Evolutionary conservation across 805 yeast species (phyloP).

Genomic region (Candida succiphila): DNA sequence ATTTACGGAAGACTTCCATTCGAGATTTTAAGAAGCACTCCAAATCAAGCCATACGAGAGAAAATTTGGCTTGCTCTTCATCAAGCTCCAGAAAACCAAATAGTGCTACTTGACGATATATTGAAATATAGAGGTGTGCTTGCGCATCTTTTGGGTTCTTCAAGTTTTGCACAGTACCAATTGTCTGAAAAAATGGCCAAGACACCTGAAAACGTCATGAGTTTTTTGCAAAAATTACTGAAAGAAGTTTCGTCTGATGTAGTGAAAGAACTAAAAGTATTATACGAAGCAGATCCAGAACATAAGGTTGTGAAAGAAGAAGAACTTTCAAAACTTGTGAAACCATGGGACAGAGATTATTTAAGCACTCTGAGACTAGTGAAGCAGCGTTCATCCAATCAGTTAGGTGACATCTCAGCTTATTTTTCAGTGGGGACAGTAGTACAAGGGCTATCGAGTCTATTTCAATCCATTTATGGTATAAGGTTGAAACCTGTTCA

Average conservation of each 20-base stretch:
- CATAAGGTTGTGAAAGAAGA: conserved; percentile 12
- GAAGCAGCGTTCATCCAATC: conserved; percentile 24
- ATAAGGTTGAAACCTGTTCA: conserved; percentile 61
- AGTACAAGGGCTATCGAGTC: conserved; percentile 66
- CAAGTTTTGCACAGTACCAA: conserved; percentile 70
- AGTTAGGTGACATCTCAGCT: conserved; percentile 44
- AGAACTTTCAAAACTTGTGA: conserved; percentile 36
- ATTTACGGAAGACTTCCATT: conserved; percentile 57
- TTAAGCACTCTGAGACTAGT: conserved; percentile 20
- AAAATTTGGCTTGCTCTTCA: conserved; percentile 70
- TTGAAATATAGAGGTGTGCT: conserved; percentile 58
- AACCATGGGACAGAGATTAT: conserved; percentile 92
- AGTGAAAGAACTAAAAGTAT: conserved; percentile 40
- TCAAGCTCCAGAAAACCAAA: conserved; percentile 53
- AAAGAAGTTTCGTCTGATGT: conserved; percentile 43
- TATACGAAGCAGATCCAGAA: conserved; percentile 26
- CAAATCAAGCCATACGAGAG: conserved; percentile 46
- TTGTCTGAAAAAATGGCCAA: conserved; percentile 86
- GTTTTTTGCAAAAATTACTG: conserved; percentile 56
- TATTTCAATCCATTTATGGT: conserved; percentile 68
- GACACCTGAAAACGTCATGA: conserved; percentile 61
- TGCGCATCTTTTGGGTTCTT: conserved; percentile 63
- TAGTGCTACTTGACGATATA: conserved; percentile 45
- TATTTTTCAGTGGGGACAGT: conserved; percentile 83
- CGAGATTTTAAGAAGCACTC: conserved; percentile 49